Base-by-base conservation (phyloP, 805 yeast species). In the Candida xiaguanensis region DNA sequence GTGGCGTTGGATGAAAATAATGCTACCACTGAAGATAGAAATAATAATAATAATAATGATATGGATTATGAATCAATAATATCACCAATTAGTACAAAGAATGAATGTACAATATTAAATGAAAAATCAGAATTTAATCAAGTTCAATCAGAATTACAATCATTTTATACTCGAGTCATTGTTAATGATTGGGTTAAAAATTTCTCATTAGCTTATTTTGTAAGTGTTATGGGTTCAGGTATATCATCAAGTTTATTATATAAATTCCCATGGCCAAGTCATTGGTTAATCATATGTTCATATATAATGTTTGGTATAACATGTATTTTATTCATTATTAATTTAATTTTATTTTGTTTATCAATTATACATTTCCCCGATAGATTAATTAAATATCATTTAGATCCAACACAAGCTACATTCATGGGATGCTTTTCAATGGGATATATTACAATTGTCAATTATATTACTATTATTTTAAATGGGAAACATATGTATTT, bases 181-280 rank as follows among this genome's bases (percentile, higher is more conserved):
- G 16, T 39, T n/a, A 24, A 39, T 23, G 46, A 43, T 17, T 31
- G 36, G 24, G 31, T 38, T 3, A 33, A 39, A 17, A 53, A 53
- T 15, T 65, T 63, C 42, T 32, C 55, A 8, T 85, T 87, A 1
- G 67, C 69, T 6, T 81, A 80, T 72, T 87, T 81, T 60, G 82
- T 84, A 18, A 68, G 78, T 35, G 75, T 80, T n/a, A 89, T 89
- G 96, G 96, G 95, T 2, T 74, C 82, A 3, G 95, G 96, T 1
- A 85, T 88, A 28, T 65, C 86, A 1, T 65, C 85, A 3, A 56
- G 75, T 27, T 63, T 86, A 3, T 65, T 89, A 26, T 74, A 77
- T 56, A 56, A 66, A 24, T 88, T 82, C 55, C 88, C 95, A 0
- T 84, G 77, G 51, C 72, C 69, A 2, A 73, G 80, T 0, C 56